Base-by-base conservation (phyloP, 1,284 basidiomycete genomes). In the Microbotryum intermedium region DNA sequence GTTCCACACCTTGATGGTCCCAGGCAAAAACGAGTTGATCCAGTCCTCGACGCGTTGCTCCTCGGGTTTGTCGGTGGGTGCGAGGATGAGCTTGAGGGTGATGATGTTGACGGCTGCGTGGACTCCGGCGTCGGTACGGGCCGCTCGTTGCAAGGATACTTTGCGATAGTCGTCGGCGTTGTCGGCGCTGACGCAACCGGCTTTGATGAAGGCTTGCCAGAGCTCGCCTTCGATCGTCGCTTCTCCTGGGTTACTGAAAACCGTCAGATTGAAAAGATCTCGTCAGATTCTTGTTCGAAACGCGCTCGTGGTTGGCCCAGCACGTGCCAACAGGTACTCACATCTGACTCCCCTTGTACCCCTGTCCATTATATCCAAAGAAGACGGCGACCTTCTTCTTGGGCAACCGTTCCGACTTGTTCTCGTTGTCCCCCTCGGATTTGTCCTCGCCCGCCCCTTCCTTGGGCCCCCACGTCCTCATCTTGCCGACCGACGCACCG, bases 261-360 rank as follows among this genome's bases (percentile, higher is more conserved):
- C 8, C 4, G 11, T n/a, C n/a, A n/a, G n/a, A n/a, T n/a, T n/a
- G n/a, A 6, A 46, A 39, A 73, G 51, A 30, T 64, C 29, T 45
- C 28, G 30, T 6, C 23, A 8, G 16, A 16, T 18, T 26, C 21
- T 6, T 10, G 46, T 23, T 18, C 43, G 43, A 45, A n/a, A 45
- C 13, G 43, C n/a, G 43, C 13, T 13, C 10, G 18, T 25, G 11
- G 21, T 16, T 23, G 18, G n/a, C n/a, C n/a, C n/a, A n/a, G n/a
- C n/a, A n/a, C n/a, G n/a, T n/a, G n/a, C 16, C 34, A 18, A 21
- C 7, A 5, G 45, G 16, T 25, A 80, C 87, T 73, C 74, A 94
- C 91, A 95, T 89, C 77, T 98, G 94, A 84, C 97, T 94, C 28
- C 94, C 94, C 69, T 83, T 87, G 74, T 87, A 97, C 1, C 86